These are phyloP conservation scores for Stagonosporopsis tanaceti DNA, from an alignment of 2,329 filamentous ascomycete species.

Conservation along the genomic window DNA sequence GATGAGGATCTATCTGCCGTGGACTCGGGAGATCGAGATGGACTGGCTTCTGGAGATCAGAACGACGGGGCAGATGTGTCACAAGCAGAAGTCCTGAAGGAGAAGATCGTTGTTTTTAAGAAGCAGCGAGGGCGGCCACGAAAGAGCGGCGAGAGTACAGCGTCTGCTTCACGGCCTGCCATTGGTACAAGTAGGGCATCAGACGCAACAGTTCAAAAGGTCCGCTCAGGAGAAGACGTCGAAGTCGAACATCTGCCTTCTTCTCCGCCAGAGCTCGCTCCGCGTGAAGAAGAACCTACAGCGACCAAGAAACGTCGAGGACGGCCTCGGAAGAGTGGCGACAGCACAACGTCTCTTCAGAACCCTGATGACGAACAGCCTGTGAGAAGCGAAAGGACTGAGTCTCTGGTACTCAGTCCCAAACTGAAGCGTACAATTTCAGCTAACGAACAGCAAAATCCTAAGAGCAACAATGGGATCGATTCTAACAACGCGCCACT, in stretches of 20 bases:
- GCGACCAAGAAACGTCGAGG: background rate
- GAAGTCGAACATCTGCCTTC: background rate
- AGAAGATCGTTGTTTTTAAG: background rate
- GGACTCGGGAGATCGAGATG: background rate
- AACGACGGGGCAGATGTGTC: background rate
- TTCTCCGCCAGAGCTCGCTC: background rate
- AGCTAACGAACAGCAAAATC: background rate
- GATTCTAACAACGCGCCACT: background rate
- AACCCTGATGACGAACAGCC: background rate
- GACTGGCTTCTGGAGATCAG: background rate
- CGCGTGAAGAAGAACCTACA: background rate
- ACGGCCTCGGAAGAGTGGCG: background rate
- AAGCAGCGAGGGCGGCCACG: background rate
- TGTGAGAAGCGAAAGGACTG: background rate
- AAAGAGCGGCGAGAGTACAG: constrained; percentile 1
- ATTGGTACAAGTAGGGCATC: background rate
- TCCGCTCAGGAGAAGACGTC: background rate
- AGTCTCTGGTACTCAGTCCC: background rate
- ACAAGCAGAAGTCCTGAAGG: background rate
- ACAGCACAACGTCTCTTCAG: background rate
- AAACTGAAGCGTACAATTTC: background rate
- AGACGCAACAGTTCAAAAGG: background rate
- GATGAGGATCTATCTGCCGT: background rate
- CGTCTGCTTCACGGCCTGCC: background rate
- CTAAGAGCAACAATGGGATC: background rate